Percentiles rank a stretch among this genome's conserved stretches.
phyloP scores from a whole-genome alignment of 148 eudicot species.

The Heliosperma pusillum region DNA sequence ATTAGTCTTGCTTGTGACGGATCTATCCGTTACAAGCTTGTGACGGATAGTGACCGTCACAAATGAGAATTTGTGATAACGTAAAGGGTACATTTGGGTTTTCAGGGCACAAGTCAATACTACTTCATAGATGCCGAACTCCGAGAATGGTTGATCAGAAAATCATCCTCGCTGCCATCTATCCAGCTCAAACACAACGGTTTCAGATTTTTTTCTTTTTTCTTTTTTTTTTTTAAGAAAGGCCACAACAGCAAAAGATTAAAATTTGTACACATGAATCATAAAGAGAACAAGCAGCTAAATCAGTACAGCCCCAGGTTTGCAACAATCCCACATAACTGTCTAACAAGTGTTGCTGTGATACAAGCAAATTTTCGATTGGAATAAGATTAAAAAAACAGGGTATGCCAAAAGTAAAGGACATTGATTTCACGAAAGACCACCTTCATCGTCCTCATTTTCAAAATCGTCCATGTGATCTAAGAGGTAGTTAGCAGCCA shows the following conservation, averaged over 20 bases:
- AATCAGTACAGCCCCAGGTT: conserved; percentile 9
- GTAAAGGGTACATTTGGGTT: too few relatives aligned
- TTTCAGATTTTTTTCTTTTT: background rate
- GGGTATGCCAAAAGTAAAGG: conserved; percentile 21
- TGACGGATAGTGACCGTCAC: too few relatives aligned
- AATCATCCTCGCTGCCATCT: background rate
- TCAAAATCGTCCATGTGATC: conserved; percentile 81
- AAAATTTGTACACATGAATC: conserved; percentile 22
- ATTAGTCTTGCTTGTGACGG: too few relatives aligned
- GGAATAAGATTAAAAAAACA: conserved; percentile 22
- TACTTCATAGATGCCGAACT: too few relatives aligned
- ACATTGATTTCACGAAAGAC: conserved; percentile 21
- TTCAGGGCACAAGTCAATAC: too few relatives aligned
- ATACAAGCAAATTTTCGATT: conserved; percentile 21
- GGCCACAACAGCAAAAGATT: background rate
- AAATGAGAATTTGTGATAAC: too few relatives aligned
- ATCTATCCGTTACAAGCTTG: too few relatives aligned
- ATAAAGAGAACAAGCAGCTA: conserved; percentile 19
- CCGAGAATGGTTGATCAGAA: background rate
- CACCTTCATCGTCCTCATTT: conserved; percentile 43
- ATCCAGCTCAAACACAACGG: background rate
- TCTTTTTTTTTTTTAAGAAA: too few relatives aligned
- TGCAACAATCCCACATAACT: conserved; percentile 25
- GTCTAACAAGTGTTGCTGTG: conserved; percentile 6
- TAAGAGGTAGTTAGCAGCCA: conserved; percentile 74